Conservation (phyloP, 495 filamentous ascomycete genomes). For the Aeminium ludgeri region DNA sequence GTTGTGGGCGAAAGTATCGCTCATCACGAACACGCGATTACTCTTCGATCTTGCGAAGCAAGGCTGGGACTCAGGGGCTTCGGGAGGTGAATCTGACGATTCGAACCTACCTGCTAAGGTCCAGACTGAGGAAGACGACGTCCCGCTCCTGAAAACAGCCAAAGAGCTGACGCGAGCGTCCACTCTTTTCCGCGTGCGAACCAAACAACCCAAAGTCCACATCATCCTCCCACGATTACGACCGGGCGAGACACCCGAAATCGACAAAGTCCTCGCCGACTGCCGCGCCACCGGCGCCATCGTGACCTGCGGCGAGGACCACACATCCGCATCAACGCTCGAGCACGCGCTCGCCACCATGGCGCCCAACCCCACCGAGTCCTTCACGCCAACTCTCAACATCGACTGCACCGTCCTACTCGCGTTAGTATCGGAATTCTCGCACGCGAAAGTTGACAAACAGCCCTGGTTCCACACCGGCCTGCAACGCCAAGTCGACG, state of each 20-base stretch:
- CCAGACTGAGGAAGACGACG: slow-evolving; percentile 30
- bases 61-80: slow-evolving; percentile 20
- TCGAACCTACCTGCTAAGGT: too few relatives aligned
- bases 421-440: slow-evolving; percentile 55
- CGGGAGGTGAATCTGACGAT: slow-evolving; percentile 22
- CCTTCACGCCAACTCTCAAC: slow-evolving; percentile 44
- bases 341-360: slow-evolving; percentile 29
- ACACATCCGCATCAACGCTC: slow-evolving; percentile 13
- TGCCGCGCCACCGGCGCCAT: slow-evolving; percentile 38
- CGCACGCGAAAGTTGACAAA: slow-evolving; percentile 35
- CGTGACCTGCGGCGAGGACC: slow-evolving; percentile 27
- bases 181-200: slow-evolving; percentile 33
- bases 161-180: slow-evolving; percentile 37
- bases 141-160: slow-evolving; percentile 38
- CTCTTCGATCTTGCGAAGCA: slow-evolving; percentile 27
- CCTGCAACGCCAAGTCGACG: slow-evolving; percentile 46
- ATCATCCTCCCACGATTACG: slow-evolving; percentile 44
- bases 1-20: slow-evolving; percentile 25
- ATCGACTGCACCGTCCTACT: slow-evolving; percentile 61
- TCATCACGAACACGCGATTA: slow-evolving; percentile 21
- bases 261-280: slow-evolving; percentile 40
- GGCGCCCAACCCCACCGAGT: slow-evolving; percentile 35
- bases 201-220: slow-evolving; percentile 32
- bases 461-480: slow-evolving; percentile 34
- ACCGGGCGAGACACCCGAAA: slow-evolving; percentile 32